Evolutionary conservation across 495 filamentous ascomycete species (phyloP).

Genomic region (Recurvomyces mirabilis): DNA sequence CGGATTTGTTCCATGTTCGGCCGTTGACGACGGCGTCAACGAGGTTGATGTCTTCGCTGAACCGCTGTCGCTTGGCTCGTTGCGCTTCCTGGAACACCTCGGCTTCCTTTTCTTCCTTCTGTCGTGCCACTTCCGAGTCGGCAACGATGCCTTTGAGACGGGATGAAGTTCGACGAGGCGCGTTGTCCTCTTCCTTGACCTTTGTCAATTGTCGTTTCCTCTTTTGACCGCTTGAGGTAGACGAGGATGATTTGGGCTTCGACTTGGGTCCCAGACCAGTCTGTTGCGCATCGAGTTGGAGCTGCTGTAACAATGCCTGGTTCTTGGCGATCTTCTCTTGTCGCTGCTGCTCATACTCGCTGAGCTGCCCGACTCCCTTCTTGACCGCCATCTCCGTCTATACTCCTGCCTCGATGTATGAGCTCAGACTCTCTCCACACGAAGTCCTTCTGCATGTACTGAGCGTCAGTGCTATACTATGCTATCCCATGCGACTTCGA

Average conservation of each 20-base stretch:
- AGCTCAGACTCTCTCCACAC: too few relatives aligned
- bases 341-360: conserved; percentile 58
- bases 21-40: conserved; percentile 73
- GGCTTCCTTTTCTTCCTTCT: conserved; percentile 66
- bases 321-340: conserved; percentile 66
- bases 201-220: conserved; percentile 41
- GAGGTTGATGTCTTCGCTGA: conserved; percentile 59
- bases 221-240: conserved; percentile 27
- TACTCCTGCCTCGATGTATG: not conserved
- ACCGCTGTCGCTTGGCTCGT: conserved; percentile 57
- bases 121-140: conserved; percentile 62
- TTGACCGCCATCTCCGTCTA: not conserved
- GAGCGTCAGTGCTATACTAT: too few relatives aligned
- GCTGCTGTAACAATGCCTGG: conserved; percentile 47
- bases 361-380: conserved; percentile 33
- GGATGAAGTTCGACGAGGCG: conserved; percentile 53
- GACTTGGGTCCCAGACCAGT: conserved; percentile 41
- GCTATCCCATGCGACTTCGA: too few relatives aligned
- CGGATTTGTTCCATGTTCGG: conserved; percentile 43
- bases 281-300: conserved; percentile 41
- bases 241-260: conserved; percentile 20
- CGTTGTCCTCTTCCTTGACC: conserved; percentile 33
- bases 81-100: conserved; percentile 50
- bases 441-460: too few relatives aligned
- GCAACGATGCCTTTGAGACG: conserved; percentile 54